Base-by-base conservation (phyloP, 2,329 filamentous ascomycete genomes). In the Penicillium psychrosexuale region DNA sequence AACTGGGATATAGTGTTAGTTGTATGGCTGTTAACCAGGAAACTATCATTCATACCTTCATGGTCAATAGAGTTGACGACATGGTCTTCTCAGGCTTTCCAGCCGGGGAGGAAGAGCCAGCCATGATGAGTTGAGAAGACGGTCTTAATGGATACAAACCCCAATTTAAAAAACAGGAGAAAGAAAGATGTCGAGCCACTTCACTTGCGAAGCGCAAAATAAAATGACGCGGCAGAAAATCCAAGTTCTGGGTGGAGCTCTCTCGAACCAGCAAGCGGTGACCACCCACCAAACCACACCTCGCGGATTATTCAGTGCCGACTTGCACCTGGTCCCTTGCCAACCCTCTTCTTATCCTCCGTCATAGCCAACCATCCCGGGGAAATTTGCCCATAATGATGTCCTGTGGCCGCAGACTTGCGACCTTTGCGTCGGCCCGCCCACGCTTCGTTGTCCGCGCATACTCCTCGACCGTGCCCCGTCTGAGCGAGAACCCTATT, bases 41-140 rank as follows among this genome's bases (percentile, higher is more conserved):
- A 15, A 27, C 5, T 15, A 17, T 40, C 12, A 27, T 46, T 42
- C 63, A 27, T 69, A 80, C 82, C 75, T 96, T 96, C 91, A 96
- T 97, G 36, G 89, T 92, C 69, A 95, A 81, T 45, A 97, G 86
- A 63, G 91, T 86, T 56, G 88, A 92, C 60, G 92, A 96, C 85
- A 95, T 91, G 43, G 80, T 81, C 73, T 88, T 88, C 31, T 83
- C 83, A 44, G 84, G 78, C 57, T 70, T 85, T 68, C 79, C 75
- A 57, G 80, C 75, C 63, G 80, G 73, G 72, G 81, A 80, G 45
- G 65, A 69, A 56, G 65, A 61, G 42, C 54, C 58, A 46, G 69
- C 60, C 73, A 74, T 75, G 55, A 33, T 67, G 55, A 17, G 19
- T 27, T 33, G 15, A 39, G 15, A 31, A 9, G 17, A 19, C 8